phyloP scores from a whole-genome alignment of 2,329 filamentous ascomycete species.

The Colletotrichum graminicola region DNA sequence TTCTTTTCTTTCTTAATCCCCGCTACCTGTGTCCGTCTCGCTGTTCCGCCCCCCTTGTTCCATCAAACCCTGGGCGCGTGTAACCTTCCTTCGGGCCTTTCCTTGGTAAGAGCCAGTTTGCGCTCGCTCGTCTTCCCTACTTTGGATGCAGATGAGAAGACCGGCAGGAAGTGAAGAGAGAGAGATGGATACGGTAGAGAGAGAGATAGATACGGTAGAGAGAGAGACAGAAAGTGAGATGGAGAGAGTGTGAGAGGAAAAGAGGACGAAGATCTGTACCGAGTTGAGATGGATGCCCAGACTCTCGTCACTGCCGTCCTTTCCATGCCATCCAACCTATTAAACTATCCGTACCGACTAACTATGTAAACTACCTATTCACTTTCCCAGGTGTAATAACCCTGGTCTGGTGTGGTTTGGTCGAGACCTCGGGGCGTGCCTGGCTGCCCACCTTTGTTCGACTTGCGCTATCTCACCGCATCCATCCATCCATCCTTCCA shows the following conservation, averaged over 20 bases:
- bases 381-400: too few species aligned
- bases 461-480: slow-evolving; percentile 9
- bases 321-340: background rate
- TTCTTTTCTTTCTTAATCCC: background rate
- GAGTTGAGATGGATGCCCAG: background rate
- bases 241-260: too few species aligned
- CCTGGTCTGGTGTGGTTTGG: too few species aligned
- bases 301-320: background rate
- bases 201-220: too few species aligned
- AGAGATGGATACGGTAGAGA: too few species aligned
- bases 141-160: background rate
- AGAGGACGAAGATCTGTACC: slow-evolving; percentile 2
- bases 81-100: background rate
- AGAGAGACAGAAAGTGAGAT: background rate
- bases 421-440: slow-evolving; percentile 13
- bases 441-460: background rate
- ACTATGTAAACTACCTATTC: too few species aligned
- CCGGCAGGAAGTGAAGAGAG: background rate
- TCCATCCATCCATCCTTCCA: slow-evolving; percentile 2
- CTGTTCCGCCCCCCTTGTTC: background rate
- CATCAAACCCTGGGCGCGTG: background rate
- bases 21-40: background rate
- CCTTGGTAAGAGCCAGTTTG: background rate
- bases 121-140: background rate
- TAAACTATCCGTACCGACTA: too few species aligned